Base-by-base conservation (phyloP, 1,284 basidiomycete species). In the Ceratobasidium sp. region DNA sequence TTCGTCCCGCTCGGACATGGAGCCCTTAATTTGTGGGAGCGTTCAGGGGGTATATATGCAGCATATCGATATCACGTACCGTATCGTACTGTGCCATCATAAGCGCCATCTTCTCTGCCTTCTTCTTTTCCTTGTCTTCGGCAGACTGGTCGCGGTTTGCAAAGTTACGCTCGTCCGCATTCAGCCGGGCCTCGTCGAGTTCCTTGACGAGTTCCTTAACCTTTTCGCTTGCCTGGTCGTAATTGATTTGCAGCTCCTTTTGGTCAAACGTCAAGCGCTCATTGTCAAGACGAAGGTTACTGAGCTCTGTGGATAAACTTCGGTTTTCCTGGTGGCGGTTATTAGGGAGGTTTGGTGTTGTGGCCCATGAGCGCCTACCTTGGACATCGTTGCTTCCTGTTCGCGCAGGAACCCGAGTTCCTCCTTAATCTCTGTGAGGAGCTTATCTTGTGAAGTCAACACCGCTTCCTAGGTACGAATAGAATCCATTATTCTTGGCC, bases 21-120 rank as follows among this genome's bases (percentile, higher is more conserved):
- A 89, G 37, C 92, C 93, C 85, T 95, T 91, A 89, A 61, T 59
- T 49, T 24, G 29, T 27, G 39, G n/a, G 37, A 8, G 43, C 22
- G 59, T 62, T 24, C 22, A 62, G 59, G 59, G 7, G 27, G 43
- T 37, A 46, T 48, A 34, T 63, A 61, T 27, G 22, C 48, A 31
- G 49, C n/a, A 41, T 49, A 56, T 59, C 78, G 46, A 78, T 71
- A 56, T 29, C 39, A 79, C 90, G 80, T 61, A 61, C 95, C 79
- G 92, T 89, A 84, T 96, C 96, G 80, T 99, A 98, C 83, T 98
- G 97, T 76, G 96, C 95, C 96, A 99, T 98, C 95, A 99, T 98
- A 78, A 97, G 87, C n/a, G 94, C 96, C 92, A 99, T 95, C 88
- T 98, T 98, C 85, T 98, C 97, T 80, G 98, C 96, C 84, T 98